Base-by-base conservation (phyloP, 352 stramenopile genomes). In the Peronospora belbahrii region DNA sequence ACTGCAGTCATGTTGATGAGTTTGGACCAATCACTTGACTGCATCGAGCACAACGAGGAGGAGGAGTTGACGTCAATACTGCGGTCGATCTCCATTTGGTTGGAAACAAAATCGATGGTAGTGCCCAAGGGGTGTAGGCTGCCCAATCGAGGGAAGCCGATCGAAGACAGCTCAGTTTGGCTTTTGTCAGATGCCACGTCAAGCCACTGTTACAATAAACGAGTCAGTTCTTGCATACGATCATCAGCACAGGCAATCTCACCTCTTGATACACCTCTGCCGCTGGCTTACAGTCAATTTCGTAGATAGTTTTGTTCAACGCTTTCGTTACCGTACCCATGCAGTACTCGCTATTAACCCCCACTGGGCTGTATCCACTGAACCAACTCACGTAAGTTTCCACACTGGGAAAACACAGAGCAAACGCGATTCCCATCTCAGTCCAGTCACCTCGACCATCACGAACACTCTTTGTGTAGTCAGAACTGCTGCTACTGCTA, bases 311-410 rank as follows among this genome's bases (percentile, higher is more conserved):
- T 50, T 91, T 90, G 60, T 80, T 85, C 2, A 77, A 85, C 2
- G 75, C 69, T 45, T 94, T 88, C n/a, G 82, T 91, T 11, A 94
- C 80, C 0, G 73, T 84, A 4, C 82, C 82, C 77, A 88, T 88
- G 60, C 82, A 94, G 39, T 85, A 84, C 30, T 88, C 73, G 22
- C 67, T 83, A 52, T 83, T 77, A 14, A 75, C 59, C 6, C 74
- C 73, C 2, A 90, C 72, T 3, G 82, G 77, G n/a, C 67, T 85
- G 47, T 94, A 91, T 19, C 82, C 79, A 33, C 77, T 91, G 50
- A 94, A 94, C 82, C 82, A 94, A 42, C 75, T 83, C 36, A 91
- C 76, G 28, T 85, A 83, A 19, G 79, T 91, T 51, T 94, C 82
- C 35, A 94, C 82, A 42, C 82, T 94, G 0, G 82, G 82, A 14